Evolutionary conservation across 768 basidiomycete species (phyloP).

Genomic region (Serpula lacrymans): DNA sequence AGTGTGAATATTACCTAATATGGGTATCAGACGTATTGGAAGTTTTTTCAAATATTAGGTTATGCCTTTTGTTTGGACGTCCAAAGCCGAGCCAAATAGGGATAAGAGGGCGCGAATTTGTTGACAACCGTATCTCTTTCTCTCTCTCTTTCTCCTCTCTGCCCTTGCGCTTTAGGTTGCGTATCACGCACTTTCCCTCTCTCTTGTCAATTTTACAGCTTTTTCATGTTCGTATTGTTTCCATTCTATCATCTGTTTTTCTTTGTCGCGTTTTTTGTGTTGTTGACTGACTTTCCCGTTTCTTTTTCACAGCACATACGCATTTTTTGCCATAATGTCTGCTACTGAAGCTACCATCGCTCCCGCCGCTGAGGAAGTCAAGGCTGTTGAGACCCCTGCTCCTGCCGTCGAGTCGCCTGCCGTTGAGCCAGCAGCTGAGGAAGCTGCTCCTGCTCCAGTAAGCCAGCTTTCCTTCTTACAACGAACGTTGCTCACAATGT

Average conservation of each 20-base stretch:
- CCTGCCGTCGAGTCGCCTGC: conserved; percentile 30
- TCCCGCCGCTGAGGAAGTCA: conserved; percentile 51
- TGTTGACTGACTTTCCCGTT: conserved; percentile 14
- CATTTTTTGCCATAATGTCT: conserved; percentile 76
- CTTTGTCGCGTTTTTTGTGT: conserved; percentile 4
- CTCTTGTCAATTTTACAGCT: conserved; percentile 55
- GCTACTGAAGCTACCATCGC: conserved; percentile 57
- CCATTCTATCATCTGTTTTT: conserved; percentile 11
- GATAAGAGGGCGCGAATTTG: conserved; percentile 37
- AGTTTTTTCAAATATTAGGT: conserved; percentile 24
- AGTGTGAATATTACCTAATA: conserved; percentile 5
- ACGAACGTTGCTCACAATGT: conserved; percentile 1
- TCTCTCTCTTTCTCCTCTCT: conserved; percentile 59
- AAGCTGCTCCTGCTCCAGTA: conserved; percentile 30
- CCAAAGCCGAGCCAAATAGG: conserved; percentile 39
- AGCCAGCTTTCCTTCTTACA: conserved; percentile 2
- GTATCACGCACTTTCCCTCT: conserved; percentile 57
- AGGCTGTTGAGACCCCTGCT: conserved; percentile 41
- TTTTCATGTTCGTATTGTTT: conserved; percentile 40
- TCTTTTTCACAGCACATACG: conserved; percentile 43
- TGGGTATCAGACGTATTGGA: conserved; percentile 10
- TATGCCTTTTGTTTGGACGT: conserved; percentile 36
- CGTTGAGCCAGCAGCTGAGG: conserved; percentile 42
- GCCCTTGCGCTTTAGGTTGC: conserved; percentile 49
- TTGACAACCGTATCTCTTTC: conserved; percentile 38